These are phyloP conservation scores for Penicillium daleae DNA, from an alignment of 495 filamentous ascomycete genomes.

Conservation along the genomic window DNA sequence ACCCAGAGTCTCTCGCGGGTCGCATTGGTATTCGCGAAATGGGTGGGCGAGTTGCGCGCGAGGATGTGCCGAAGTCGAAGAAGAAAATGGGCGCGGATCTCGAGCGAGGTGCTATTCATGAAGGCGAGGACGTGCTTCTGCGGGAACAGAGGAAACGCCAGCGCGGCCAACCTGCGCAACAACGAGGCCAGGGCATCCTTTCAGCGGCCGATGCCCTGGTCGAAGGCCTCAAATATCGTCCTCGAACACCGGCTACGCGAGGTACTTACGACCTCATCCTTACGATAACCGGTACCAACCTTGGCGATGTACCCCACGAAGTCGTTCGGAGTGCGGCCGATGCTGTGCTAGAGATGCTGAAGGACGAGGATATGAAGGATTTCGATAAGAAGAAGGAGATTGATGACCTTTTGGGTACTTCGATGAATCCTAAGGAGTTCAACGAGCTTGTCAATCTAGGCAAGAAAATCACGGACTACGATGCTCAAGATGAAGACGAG, in stretches of 20 bases:
- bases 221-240: conserved; percentile 84
- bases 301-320: conserved; percentile 92
- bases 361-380: conserved; percentile 95
- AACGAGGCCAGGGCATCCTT: conserved; percentile 78
- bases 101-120: conserved; percentile 76
- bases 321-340: conserved; percentile 95
- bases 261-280: conserved; percentile 96
- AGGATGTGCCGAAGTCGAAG: conserved; percentile 79
- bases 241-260: conserved; percentile 87
- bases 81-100: conserved; percentile 65
- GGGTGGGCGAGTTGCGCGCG: conserved; percentile 80
- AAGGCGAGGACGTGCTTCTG: conserved; percentile 84
- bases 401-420: conserved; percentile 84
- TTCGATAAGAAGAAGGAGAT: conserved; percentile 98
- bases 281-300: conserved; percentile 81
- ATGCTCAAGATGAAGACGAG: conserved; percentile 95
- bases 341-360: conserved; percentile 85
- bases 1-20: conserved; percentile 95
- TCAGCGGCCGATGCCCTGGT: conserved; percentile 83
- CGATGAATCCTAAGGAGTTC: conserved; percentile 87
- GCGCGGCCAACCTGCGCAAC: conserved; percentile 69
- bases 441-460: conserved; percentile 96
- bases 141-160: conserved; percentile 89
- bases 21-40: conserved; percentile 92
- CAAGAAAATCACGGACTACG: conserved; percentile 99